These are phyloP conservation scores for Bromus sterilis DNA, from an alignment of 176 grass and related monocot species.

Conservation along the genomic window DNA sequence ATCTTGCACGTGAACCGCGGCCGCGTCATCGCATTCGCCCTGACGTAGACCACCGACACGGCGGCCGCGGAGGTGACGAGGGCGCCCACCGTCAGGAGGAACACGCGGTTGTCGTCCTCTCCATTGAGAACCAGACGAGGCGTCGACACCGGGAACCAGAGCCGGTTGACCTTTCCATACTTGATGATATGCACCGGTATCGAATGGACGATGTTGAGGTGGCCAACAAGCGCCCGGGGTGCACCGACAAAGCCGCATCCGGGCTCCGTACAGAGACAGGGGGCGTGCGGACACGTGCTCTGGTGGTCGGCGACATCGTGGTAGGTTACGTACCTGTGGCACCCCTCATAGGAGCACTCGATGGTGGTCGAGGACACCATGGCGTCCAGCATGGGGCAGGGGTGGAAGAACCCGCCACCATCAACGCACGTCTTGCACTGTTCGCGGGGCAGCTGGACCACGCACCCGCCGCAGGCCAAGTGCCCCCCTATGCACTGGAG, in stretches of 20 bases:
- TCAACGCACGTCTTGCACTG: background rate
- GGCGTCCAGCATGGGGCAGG: conserved; percentile 5
- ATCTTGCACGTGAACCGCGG: conserved; percentile 11
- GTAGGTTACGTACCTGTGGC: background rate
- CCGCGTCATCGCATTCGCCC: conserved; percentile 10
- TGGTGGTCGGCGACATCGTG: background rate
- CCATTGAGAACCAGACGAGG: background rate
- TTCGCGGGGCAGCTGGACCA: background rate
- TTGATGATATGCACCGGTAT: background rate
- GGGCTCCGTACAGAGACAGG: conserved; percentile 6
- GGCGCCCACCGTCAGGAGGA: conserved; percentile 17
- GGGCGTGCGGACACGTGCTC: conserved; percentile 3
- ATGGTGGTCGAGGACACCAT: background rate
- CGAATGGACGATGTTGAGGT: background rate
- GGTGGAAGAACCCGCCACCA: background rate
- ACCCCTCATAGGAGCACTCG: background rate
- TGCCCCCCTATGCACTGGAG: conserved; percentile 5
- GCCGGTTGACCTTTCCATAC: background rate
- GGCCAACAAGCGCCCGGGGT: background rate
- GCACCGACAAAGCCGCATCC: background rate
- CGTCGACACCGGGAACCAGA: background rate
- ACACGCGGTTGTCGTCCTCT: background rate
- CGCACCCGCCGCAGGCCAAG: background rate
- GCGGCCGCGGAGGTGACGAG: background rate
- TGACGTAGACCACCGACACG: conserved; percentile 10